Evolutionary conservation across 441 rosid species (phyloP), one percentile per base, ranked within the genome.

Genomic region (Erysimum cheiri): DNA sequence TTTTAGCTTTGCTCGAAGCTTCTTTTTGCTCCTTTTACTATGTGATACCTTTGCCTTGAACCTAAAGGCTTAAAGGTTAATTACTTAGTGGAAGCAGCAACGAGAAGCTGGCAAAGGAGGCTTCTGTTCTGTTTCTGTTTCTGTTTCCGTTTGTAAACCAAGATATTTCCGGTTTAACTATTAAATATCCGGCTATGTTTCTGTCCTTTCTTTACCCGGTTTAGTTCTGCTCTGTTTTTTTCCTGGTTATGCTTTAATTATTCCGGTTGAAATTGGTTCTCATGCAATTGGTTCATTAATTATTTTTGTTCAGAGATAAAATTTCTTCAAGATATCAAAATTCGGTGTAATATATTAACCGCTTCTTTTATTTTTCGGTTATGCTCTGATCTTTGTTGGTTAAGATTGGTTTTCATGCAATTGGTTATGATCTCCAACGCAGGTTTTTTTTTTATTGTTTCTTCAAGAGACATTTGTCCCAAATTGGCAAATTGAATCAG

Each of bases 21-120:
- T 93, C 90, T 89, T 91, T 88, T 91, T 93, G 98, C 97, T 88
- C 57, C 95, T 91, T 91, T 75, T 75, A 93, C 97, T 91, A 71
- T 79, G 73, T 78, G 62, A 82, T 82, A 61, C 75, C 77, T 85
- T 85, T 72, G 84, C 88, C 82, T 79, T 60, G 7, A 47, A 11
- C 3, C 2, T 7, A 3, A 39, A 43, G 76, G 67, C 54, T 49
- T 79, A 87, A 87, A 82, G 78, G 81, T 68, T 82, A 76, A 85
- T 75, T 64, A 77, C 82, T 53, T 84, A 93, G 97, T 88, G 88
- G 92, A 93, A 91, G 96, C 87, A 91, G 97, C 98, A 93, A 89
- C 82, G 97, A 86, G 78, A 88, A 85, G 98, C 92, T 90, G 79
- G 88, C 68, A 80, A 71, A 84, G 87, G 5, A 82, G 80, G 77